Conservation (phyloP, 129 eudicot species). For the Glebionis coronaria region DNA sequence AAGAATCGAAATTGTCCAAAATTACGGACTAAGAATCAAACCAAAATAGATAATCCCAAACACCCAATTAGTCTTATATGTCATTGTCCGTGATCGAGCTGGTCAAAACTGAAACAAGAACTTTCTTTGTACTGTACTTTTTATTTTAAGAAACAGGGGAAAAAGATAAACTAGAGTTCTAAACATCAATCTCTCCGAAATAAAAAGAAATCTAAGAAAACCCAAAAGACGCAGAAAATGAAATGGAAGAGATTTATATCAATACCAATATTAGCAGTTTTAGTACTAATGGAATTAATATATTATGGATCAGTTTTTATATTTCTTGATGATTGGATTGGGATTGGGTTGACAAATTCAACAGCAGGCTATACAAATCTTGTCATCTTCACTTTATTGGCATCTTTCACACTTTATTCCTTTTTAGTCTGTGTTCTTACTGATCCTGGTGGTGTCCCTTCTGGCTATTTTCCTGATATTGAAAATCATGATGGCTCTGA, state of each 20-base stretch:
- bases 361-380: constrained; percentile 46
- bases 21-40: no score
- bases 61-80: no score
- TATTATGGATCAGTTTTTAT: constrained; percentile 70
- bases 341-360: constrained; percentile 55
- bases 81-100: no score
- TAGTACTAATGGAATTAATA: constrained; percentile 43
- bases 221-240: constrained; percentile 29
- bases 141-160: no score
- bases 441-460: constrained; percentile 76
- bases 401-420: constrained; percentile 48
- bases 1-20: no score
- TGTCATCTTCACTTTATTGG: constrained; percentile 56
- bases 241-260: constrained; percentile 47
- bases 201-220: constrained; percentile 15
- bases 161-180: no score
- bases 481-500: constrained; percentile 53
- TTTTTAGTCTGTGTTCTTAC: constrained; percentile 61
- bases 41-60: no score
- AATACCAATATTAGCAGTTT: constrained; percentile 55
- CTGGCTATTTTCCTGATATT: constrained; percentile 75
- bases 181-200: constrained; percentile 2
- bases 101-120: no score
- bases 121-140: no score
- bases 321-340: constrained; percentile 64